Conservation (phyloP, 2,329 filamentous ascomycete genomes). For the Verticillium klebahnii region DNA sequence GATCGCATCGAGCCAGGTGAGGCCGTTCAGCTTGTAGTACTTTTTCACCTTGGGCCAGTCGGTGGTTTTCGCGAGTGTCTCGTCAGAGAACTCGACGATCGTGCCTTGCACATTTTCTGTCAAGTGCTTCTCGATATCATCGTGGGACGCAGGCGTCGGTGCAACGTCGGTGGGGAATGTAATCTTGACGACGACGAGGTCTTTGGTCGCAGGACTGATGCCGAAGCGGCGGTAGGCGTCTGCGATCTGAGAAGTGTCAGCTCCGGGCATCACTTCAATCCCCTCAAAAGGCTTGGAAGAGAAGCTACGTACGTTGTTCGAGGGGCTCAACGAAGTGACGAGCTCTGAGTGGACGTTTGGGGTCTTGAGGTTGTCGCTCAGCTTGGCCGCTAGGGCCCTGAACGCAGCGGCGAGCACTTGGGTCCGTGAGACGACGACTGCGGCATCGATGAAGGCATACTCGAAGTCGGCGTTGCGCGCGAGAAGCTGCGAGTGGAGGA, state of each 20-base stretch:
- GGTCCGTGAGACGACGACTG: slow-evolving; percentile 65
- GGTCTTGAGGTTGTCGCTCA: slow-evolving; percentile 62
- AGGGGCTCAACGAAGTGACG: slow-evolving; percentile 73
- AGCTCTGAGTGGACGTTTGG: slow-evolving; percentile 87
- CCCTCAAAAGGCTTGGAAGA: no score
- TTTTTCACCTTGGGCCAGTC: slow-evolving; percentile 72
- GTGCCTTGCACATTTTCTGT: slow-evolving; percentile 56
- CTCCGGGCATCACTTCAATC: no score
- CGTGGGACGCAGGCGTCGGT: slow-evolving; percentile 36
- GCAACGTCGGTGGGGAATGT: slow-evolving; percentile 42
- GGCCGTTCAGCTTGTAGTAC: slow-evolving; percentile 75
- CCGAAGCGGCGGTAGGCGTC: slow-evolving; percentile 90
- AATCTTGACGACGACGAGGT: slow-evolving; percentile 80
- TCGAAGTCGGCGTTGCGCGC: slow-evolving; percentile 80
- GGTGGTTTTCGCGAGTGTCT: slow-evolving; percentile 50
- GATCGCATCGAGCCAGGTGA: slow-evolving; percentile 44
- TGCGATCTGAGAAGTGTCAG: slow-evolving; percentile 59
- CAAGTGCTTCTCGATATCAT: slow-evolving; percentile 56
- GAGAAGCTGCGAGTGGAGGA: slow-evolving; percentile 79
- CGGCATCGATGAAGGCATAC: slow-evolving; percentile 90
- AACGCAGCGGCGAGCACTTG: slow-evolving; percentile 75
- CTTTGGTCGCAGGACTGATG: slow-evolving; percentile 63
- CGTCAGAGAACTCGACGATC: slow-evolving; percentile 56
- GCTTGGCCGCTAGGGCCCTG: slow-evolving; percentile 65
- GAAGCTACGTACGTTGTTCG: slow-evolving; percentile 65